Evolutionary conservation across 371 early-diverging fungal genomes (phyloP), one percentile per base, ranked within the genome.

Genomic region (Fennellomyces sp.): DNA sequence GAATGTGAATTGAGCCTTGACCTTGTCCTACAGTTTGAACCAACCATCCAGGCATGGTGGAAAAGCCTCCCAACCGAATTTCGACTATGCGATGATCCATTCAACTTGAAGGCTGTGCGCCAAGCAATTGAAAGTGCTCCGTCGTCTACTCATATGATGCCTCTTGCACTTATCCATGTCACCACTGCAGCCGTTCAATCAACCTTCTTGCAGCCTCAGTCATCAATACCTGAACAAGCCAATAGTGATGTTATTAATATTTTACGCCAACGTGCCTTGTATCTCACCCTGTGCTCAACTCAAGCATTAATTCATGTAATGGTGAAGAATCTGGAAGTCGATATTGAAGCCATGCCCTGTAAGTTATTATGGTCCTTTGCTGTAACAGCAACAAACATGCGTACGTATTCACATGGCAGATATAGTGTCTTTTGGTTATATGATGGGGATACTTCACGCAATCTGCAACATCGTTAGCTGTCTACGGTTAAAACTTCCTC

Each of bases 321-420:
- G 45, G 23, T 23, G 12, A 45, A 45, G 21, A 10, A 45, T 45
- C 10, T 45, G 4, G 45, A 45, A 45, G 45, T 45, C 11, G 45
- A 45, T 21, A 45, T 45, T 45, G 45, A 45, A 45, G 45, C 45
- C 23, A 23, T 45, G 23, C 45, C 45, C n/a, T 4, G 45, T 45
- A 45, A 45, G 45, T 45, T n/a, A 41, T 45, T 7, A 23, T 45
- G 8, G 23, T 5, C 6, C 12, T 41, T 10, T 41, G 6, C 19
- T 41, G 8, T n/a, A n/a, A n/a, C n/a, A n/a, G n/a, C n/a, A n/a
- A n/a, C n/a, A n/a, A n/a, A n/a, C n/a, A n/a, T n/a, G n/a, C n/a
- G n/a, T n/a, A n/a, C n/a, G n/a, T n/a, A n/a, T n/a, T n/a, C n/a
- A 54, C 27, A n/a, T n/a, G n/a, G n/a, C n/a, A n/a, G n/a, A 10